These are phyloP conservation scores for Zygosaccharomyces pseudobailii DNA, from an alignment of 1,139 yeast genomes.

Conservation along the genomic window DNA sequence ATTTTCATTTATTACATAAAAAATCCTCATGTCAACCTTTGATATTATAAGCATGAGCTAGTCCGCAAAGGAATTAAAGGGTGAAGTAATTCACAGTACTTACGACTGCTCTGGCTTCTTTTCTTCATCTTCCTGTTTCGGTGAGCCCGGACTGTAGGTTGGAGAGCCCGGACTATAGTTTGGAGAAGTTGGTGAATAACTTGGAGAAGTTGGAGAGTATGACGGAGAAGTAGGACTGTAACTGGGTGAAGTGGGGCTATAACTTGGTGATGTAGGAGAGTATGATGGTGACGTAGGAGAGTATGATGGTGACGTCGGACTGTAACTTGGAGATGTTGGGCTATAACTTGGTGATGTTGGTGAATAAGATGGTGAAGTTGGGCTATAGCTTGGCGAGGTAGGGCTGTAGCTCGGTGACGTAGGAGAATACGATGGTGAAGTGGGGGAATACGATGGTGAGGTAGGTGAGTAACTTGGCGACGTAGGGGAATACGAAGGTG, in stretches of 20 bases:
- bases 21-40: constrained; percentile 1
- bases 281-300: constrained; percentile 48
- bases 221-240: constrained; percentile 55
- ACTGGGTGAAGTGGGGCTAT: constrained; percentile 55
- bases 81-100: not conserved
- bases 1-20: constrained; percentile 3
- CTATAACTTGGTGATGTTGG: constrained; percentile 61
- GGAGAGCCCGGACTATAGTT: constrained; percentile 58
- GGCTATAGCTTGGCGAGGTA: constrained; percentile 57
- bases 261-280: constrained; percentile 52
- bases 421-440: constrained; percentile 58
- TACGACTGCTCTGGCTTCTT: constrained; percentile 7
- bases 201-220: constrained; percentile 58
- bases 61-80: not conserved
- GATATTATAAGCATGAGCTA: constrained; percentile 2
- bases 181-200: constrained; percentile 57
- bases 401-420: constrained; percentile 58
- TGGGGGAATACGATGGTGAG: constrained; percentile 54
- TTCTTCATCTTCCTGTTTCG: constrained; percentile 20
- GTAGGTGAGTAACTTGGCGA: constrained; percentile 62
- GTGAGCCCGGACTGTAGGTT: constrained; percentile 50
- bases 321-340: constrained; percentile 57
- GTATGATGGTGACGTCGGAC: constrained; percentile 61
- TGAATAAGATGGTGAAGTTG: constrained; percentile 52
- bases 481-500: constrained; percentile 63